A percentile compares a stretch with the other conserved stretches of the same genome.
phyloP scores from a whole-genome alignment of 192 early-diverging fungal genomes.

The Podila epicladia region DNA sequence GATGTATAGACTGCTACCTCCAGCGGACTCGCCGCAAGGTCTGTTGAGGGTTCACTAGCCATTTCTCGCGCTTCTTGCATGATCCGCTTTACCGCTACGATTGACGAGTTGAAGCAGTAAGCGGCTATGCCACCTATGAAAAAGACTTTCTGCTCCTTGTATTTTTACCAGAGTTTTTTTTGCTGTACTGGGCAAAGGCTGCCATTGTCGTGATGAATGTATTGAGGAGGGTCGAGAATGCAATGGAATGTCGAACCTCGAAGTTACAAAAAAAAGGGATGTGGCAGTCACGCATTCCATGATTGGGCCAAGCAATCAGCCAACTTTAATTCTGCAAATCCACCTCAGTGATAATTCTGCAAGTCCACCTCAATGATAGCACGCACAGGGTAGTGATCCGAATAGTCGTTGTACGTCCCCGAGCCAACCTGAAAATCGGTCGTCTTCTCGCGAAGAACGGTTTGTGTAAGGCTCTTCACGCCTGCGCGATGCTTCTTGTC shows the following conservation, averaged over 20 bases:
- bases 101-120: too few species aligned
- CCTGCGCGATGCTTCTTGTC: slow-evolving; percentile 30
- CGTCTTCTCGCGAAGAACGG: slow-evolving; percentile 9
- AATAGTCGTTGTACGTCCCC: slow-evolving; percentile 34
- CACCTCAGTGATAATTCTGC: slow-evolving; percentile 4
- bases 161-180: slow-evolving; percentile 46
- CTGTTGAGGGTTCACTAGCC: slow-evolving; percentile 67
- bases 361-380: slow-evolving; percentile 15
- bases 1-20: slow-evolving; percentile 43
- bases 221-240: too few species aligned
- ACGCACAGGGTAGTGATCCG: slow-evolving; percentile 37
- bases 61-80: slow-evolving; percentile 82
- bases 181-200: slow-evolving; percentile 24
- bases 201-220: too few species aligned
- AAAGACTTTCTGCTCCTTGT: too few species aligned
- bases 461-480: slow-evolving; percentile 20
- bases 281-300: too few species aligned
- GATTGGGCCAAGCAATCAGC: too few species aligned
- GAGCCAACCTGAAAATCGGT: slow-evolving; percentile 13
- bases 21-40: slow-evolving; percentile 78
- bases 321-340: slow-evolving; percentile 6
- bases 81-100: slow-evolving; percentile 79
- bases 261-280: too few species aligned
- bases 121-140: too few species aligned
- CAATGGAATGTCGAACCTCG: too few species aligned